Evolutionary conservation across 176 grass and related monocot species (phyloP).

Genomic region (bread wheat (Triticum aestivum)): DNA sequence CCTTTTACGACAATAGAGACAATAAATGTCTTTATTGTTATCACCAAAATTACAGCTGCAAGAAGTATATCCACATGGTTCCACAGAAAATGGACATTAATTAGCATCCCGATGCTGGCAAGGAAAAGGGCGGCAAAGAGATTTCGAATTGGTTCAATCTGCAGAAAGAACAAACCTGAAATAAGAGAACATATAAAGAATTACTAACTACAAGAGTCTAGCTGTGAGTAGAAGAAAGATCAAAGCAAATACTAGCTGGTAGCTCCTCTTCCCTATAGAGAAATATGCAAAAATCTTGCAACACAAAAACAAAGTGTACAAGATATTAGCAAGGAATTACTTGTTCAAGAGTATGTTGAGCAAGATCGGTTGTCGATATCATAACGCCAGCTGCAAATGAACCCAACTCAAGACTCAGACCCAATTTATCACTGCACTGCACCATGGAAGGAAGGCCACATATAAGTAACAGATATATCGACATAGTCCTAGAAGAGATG

Average conservation of each 20-base stretch:
- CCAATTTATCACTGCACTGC: constrained; percentile 99
- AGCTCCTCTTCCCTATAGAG: not conserved
- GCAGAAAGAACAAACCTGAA: constrained; percentile 96
- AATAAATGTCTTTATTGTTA: constrained; percentile 85
- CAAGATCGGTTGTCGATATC: constrained; percentile 98
- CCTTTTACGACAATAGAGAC: constrained; percentile 88
- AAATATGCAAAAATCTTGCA: not conserved
- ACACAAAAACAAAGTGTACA: not conserved
- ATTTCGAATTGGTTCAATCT: constrained; percentile 99
- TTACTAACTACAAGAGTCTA: constrained; percentile 48
- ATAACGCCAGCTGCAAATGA: constrained; percentile 99
- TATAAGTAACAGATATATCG: constrained; percentile 27
- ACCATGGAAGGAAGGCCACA: constrained; percentile 32
- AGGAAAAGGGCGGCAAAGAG: constrained; percentile 98
- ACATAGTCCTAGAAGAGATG: not conserved
- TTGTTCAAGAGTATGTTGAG: constrained; percentile 98
- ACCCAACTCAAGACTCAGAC: constrained; percentile 95
- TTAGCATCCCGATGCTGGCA: constrained; percentile 99
- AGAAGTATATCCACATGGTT: constrained; percentile 99
- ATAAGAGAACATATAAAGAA: constrained; percentile 79
- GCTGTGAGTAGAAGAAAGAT: constrained; percentile 32
- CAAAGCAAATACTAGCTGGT: not conserved
- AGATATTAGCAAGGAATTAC: constrained; percentile 46
- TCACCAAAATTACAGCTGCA: constrained; percentile 96
- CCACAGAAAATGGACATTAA: constrained; percentile 99